Evolutionary conservation across 805 yeast genomes (phyloP).

Genomic region (Lipomyces mesembrius): DNA sequence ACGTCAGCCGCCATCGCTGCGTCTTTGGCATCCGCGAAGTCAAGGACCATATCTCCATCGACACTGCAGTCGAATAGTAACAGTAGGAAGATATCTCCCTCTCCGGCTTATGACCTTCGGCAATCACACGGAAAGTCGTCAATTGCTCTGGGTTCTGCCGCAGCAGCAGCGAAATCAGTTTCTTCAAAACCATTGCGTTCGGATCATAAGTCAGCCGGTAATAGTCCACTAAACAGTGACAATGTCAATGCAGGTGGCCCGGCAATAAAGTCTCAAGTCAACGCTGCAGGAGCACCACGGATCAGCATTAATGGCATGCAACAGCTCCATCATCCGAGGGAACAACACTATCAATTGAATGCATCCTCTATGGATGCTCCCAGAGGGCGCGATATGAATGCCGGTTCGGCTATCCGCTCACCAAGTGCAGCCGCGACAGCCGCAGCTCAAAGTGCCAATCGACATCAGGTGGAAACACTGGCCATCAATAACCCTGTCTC

Average conservation of each 20-base stretch:
- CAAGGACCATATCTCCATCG: background rate
- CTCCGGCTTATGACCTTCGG: background rate
- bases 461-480: background rate
- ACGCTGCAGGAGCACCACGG: background rate
- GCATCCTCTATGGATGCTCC: background rate
- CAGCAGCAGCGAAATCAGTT: conserved; percentile 3
- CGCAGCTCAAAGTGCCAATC: conserved; percentile 1
- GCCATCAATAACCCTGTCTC: background rate
- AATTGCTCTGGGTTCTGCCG: conserved; percentile 4
- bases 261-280: background rate
- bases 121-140: background rate
- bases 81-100: background rate
- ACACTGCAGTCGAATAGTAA: background rate
- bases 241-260: background rate
- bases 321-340: background rate
- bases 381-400: background rate
- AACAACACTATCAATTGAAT: background rate
- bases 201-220: background rate
- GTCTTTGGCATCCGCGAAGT: conserved; percentile 4
- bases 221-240: background rate
- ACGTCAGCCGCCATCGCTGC: conserved; percentile 12
- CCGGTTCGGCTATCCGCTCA: background rate
- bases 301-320: background rate
- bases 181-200: background rate
- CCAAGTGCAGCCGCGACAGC: conserved; percentile 4